Base-by-base conservation (phyloP, 2,329 filamentous ascomycete species). In the Sporothrix pseudoabietina region DNA sequence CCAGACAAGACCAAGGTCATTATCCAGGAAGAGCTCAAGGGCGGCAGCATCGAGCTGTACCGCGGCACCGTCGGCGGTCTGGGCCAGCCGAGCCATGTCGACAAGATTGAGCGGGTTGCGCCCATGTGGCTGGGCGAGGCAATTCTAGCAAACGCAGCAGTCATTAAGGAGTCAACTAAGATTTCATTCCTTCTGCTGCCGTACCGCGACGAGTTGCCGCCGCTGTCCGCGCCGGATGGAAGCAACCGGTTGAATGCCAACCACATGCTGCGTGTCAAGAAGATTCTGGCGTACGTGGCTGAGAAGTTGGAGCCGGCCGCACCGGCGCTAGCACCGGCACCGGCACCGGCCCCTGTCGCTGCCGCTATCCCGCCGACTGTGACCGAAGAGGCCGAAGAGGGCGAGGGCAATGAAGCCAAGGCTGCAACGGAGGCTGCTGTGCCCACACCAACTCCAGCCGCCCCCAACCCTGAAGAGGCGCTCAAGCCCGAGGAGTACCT, bases 161-260 rank as follows among this genome's bases (percentile, higher is more conserved):
- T 94, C 0, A 83, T 87, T 74, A 98, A 98, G 83, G 96, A 98
- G n/a, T 90, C 94, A 1, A 89, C 95, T 77, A 99, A 99, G 85
- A 91, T 98, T n/a, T 94, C 93, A 3, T 99, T 99, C 79, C 88
- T 97, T 19, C 85, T 99, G 32, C 89, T 96, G 77, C 94, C 96
- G 0, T 94, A 88, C 83, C 87, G 92, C 78, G 91, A 93, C 76
- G 83, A 87, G 35, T 84, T 98, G 71, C 94, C 94, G 0, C 87
- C 87, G 72, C 91, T 98, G 69, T 88, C 91, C 44, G 88, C 90
- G 32, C 82, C 89, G 4, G 94, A 97, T 79, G 91, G 91, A 71
- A 97, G 95, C 81, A 95, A 94, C 77, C 91, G 96, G 32, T 86
- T 99, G 70, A 99, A 98, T 80, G 96, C 96, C 12, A 99, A 98